Evolutionary conservation across 1,284 basidiomycete genomes (phyloP), one percentile per base, ranked within the genome.

Genomic region (Peniophora sp.): DNA sequence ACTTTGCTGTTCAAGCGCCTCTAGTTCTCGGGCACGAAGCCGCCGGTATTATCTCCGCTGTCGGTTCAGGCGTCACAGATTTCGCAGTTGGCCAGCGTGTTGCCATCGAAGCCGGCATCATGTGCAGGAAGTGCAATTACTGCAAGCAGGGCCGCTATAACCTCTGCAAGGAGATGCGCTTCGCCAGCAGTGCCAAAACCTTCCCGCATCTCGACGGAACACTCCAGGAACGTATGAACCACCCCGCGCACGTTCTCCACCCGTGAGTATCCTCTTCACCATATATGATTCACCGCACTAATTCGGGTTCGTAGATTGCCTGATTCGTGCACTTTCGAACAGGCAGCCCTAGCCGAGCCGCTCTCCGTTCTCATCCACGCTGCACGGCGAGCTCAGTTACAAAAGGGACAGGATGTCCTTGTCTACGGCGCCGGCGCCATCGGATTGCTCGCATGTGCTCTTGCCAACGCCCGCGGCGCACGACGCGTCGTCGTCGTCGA

Each of bases 191-290:
- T 50, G 95, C 95, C 44, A 92, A 95, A 67, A 92, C 91, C 10
- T 91, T 86, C 67, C 95, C 95, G 45, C 95, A 98, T 64, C 76
- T 89, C 22, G 93, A 97, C 61, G 95, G 95, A 2, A 96, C 92
- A 3, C 78, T 97, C 47, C 89, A 93, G 66, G 81, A 83, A 52
- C 76, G 77, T 58, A 89, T 97, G 79, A 92, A 91, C 68, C 93
- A 95, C 68, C 93, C 92, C 2, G 81, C 82, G 0, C 76, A 86
- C 61, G 78, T 92, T 53, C 78, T 94, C 42, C 90, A 96, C 71
- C 88, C 87, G 89, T 92, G 66, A 67, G 88, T 80, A 5, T 45
- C 8, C 5, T 47, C 53, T 49, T 41, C 45, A 42, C 49, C 39
- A 52, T 36, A 24, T 47, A 47, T 50, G 47, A 50, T 51, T 53